Conservation (phyloP, 1,139 yeast species). For the Eremothecium coryli region DNA sequence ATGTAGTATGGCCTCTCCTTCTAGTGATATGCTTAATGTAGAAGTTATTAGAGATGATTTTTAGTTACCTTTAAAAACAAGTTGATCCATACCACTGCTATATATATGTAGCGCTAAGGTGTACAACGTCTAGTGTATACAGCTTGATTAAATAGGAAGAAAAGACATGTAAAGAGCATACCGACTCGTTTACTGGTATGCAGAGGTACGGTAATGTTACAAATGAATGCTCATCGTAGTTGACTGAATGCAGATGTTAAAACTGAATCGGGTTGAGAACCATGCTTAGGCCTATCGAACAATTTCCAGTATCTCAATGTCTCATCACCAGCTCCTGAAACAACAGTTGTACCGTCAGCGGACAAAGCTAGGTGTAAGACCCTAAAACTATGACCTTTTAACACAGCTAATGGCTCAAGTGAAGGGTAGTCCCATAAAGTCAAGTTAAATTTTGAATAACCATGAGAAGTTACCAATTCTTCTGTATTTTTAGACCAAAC, state of each 20-base stretch:
- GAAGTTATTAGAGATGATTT: too few relatives aligned
- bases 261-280: slow-evolving; percentile 49
- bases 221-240: slow-evolving; percentile 48
- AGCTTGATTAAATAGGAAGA: too few relatives aligned
- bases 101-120: too few relatives aligned
- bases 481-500: slow-evolving; percentile 89
- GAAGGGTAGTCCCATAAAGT: slow-evolving; percentile 92
- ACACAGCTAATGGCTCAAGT: slow-evolving; percentile 85
- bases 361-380: slow-evolving; percentile 83
- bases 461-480: slow-evolving; percentile 91
- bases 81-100: too few relatives aligned
- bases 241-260: slow-evolving; percentile 73
- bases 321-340: slow-evolving; percentile 98
- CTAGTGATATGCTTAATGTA: too few relatives aligned
- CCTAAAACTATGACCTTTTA: slow-evolving; percentile 90
- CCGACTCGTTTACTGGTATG: too few relatives aligned
- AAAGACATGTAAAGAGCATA: too few relatives aligned
- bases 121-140: too few relatives aligned
- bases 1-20: too few relatives aligned
- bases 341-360: slow-evolving; percentile 98
- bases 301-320: slow-evolving; percentile 90
- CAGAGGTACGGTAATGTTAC: too few relatives aligned
- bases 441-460: slow-evolving; percentile 83
- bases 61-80: too few relatives aligned
- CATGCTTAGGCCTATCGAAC: slow-evolving; percentile 63